A percentile compares a stretch with the other conserved stretches of the same genome.
These are phyloP conservation scores for Fraxinus sp. DNA, from an alignment of 305 asterid species.

Conservation along the genomic window DNA sequence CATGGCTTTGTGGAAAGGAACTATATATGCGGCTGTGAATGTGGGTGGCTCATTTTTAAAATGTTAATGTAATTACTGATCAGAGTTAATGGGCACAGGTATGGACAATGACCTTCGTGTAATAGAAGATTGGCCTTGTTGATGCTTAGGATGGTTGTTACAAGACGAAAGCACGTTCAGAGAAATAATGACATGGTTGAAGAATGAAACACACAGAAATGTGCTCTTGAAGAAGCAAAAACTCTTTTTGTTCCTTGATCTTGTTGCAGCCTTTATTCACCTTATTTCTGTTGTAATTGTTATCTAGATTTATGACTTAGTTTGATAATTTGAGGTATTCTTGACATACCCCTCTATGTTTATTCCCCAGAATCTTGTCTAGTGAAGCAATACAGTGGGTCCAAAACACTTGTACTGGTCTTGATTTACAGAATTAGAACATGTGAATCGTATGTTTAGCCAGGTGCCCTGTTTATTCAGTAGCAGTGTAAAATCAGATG, in stretches of 20 bases:
- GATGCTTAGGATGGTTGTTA: neutral
- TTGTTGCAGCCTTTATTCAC: neutral
- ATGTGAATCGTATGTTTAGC: neutral
- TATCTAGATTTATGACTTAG: neutral
- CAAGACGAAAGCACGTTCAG: neutral
- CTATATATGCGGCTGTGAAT: neutral
- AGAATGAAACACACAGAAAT: neutral
- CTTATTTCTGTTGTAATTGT: neutral
- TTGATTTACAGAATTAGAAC: slow-evolving; percentile 5
- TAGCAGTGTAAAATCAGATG: neutral
- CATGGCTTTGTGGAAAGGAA: neutral
- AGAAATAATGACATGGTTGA: neutral
- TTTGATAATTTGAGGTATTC: neutral
- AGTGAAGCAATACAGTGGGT: neutral
- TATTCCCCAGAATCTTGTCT: neutral
- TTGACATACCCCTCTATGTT: neutral
- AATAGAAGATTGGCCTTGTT: neutral
- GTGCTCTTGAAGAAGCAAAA: neutral
- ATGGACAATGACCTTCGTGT: neutral
- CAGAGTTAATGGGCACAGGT: neutral
- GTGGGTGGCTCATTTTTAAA: neutral
- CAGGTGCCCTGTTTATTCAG: neutral
- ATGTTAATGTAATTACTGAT: neutral
- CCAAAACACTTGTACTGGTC: neutral
- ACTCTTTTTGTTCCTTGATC: neutral